Percentiles rank a stretch among this genome's conserved stretches.
These are phyloP conservation scores for Globisporangium yorkense DNA, from an alignment of 352 stramenopile genomes.

Conservation along the genomic window DNA sequence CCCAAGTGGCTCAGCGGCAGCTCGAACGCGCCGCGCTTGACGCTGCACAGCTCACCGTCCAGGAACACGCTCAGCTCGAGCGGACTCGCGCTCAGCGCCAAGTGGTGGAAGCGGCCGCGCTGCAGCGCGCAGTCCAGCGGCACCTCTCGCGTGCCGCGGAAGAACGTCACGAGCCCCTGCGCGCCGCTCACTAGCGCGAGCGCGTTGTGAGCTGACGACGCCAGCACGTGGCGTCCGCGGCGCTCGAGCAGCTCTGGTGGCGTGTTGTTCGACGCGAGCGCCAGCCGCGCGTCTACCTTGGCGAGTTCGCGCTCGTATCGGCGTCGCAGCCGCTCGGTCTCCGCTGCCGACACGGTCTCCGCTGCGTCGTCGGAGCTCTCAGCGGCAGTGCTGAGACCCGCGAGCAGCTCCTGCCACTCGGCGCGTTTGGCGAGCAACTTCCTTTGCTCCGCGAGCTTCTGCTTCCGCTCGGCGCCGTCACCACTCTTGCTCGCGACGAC, in stretches of 20 bases:
- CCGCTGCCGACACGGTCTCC: slow-evolving; percentile 5
- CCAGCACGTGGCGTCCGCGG: slow-evolving; percentile 50
- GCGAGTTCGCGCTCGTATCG: slow-evolving; percentile 54
- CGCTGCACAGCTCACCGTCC: slow-evolving; percentile 30
- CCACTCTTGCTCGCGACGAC: slow-evolving; percentile 12
- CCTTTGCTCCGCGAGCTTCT: slow-evolving; percentile 41
- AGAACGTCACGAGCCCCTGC: slow-evolving; percentile 37
- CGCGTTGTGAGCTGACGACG: slow-evolving; percentile 44
- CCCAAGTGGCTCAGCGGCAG: slow-evolving; percentile 48
- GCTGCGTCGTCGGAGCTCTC: background rate
- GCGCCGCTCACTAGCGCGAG: slow-evolving; percentile 34
- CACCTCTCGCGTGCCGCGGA: slow-evolving; percentile 32
- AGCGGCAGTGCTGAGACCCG: slow-evolving; percentile 7
- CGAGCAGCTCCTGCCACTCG: slow-evolving; percentile 27
- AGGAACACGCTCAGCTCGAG: slow-evolving; percentile 49
- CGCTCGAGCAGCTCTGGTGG: slow-evolving; percentile 41
- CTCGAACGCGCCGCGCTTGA: slow-evolving; percentile 47
- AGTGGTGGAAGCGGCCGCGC: slow-evolving; percentile 52
- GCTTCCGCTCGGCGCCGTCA: slow-evolving; percentile 19
- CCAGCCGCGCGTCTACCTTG: slow-evolving; percentile 54
- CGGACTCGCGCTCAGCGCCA: slow-evolving; percentile 42
- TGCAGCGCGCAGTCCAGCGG: slow-evolving; percentile 37
- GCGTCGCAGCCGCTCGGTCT: slow-evolving; percentile 28
- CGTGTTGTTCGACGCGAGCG: slow-evolving; percentile 41
- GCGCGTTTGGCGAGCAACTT: slow-evolving; percentile 55